These are phyloP conservation scores for Grosmannia clavigera DNA, from an alignment of 2,329 filamentous ascomycete species.

Conservation along the genomic window DNA sequence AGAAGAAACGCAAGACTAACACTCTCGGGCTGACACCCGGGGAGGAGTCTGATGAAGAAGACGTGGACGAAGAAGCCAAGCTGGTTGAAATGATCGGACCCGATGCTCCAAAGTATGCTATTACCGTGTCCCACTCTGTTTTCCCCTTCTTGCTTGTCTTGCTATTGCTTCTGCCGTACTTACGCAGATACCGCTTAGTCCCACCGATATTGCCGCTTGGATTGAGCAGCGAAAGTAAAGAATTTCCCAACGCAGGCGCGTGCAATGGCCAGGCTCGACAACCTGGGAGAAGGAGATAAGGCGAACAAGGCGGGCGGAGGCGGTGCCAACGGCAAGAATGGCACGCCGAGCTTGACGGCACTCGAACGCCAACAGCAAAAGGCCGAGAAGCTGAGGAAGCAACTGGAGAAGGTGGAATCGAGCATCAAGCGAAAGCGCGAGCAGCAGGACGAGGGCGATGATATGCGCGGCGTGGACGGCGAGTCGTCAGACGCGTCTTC, in stretches of 20 bases:
- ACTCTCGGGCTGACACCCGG: conserved; percentile 60
- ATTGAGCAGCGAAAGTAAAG: conserved; percentile 66
- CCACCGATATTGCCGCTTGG: conserved; percentile 65
- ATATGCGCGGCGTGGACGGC: conserved; percentile 38
- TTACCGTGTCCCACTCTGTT: conserved; percentile 14
- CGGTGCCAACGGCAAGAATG: neutral
- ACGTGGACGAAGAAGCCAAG: conserved; percentile 57
- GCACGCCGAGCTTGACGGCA: neutral
- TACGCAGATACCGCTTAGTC: conserved; percentile 21
- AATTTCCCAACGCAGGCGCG: conserved; percentile 70
- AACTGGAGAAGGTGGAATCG: conserved; percentile 59
- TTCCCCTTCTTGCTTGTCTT: neutral
- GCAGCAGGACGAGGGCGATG: conserved; percentile 54
- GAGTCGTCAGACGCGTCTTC: conserved; percentile 25
- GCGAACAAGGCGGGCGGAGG: conserved; percentile 38
- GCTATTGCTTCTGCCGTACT: conserved; percentile 1
- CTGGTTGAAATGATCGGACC: conserved; percentile 41
- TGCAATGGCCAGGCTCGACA: conserved; percentile 48
- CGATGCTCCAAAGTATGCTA: conserved; percentile 39
- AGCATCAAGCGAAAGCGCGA: conserved; percentile 58
- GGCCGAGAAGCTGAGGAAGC: conserved; percentile 49
- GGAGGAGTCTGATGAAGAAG: conserved; percentile 53
- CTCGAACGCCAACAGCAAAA: conserved; percentile 40
- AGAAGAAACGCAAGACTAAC: conserved; percentile 62
- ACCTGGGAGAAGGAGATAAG: conserved; percentile 31